These are phyloP conservation scores for Penicillium janthinellum DNA, from an alignment of 2,329 filamentous ascomycete species.

Conservation along the genomic window DNA sequence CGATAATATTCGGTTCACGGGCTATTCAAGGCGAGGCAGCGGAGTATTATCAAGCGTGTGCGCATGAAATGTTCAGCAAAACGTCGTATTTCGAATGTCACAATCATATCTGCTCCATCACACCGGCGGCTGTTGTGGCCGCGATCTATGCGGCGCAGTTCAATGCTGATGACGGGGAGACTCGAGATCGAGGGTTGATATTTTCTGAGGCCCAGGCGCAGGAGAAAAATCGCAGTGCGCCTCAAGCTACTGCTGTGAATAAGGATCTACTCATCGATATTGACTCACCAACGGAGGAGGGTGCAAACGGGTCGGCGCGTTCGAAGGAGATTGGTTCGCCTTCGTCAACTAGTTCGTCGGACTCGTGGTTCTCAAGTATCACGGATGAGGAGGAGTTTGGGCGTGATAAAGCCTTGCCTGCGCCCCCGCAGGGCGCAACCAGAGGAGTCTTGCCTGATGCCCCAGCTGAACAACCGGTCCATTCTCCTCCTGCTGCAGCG, in stretches of 20 bases:
- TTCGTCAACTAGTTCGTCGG: constrained; percentile 7
- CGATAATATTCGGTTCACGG: constrained; percentile 30
- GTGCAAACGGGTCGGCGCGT: constrained; percentile 3
- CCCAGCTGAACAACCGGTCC: not conserved
- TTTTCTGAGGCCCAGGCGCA: constrained; percentile 20
- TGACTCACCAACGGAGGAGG: constrained; percentile 14
- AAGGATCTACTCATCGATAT: constrained; percentile 25
- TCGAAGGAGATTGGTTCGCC: constrained; percentile 11
- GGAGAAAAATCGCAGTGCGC: not conserved
- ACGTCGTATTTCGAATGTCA: constrained; percentile 47
- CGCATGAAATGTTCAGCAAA: constrained; percentile 46
- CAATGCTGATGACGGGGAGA: constrained; percentile 2
- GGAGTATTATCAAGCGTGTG: constrained; percentile 50
- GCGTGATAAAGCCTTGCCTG: constrained; percentile 15
- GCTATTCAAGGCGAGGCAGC: constrained; percentile 39
- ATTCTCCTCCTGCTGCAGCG: constrained; percentile 1
- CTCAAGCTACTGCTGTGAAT: not conserved
- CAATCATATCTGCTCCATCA: constrained; percentile 47
- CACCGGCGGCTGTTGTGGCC: constrained; percentile 25
- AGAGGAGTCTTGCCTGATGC: not conserved
- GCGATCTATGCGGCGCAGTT: not conserved
- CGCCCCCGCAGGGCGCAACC: not conserved
- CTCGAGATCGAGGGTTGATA: constrained; percentile 20
- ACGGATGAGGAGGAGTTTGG: constrained; percentile 19
- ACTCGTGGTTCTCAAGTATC: constrained; percentile 19